Base-by-base conservation (phyloP, 768 basidiomycete genomes). In the Termitomyces sp. region DNA sequence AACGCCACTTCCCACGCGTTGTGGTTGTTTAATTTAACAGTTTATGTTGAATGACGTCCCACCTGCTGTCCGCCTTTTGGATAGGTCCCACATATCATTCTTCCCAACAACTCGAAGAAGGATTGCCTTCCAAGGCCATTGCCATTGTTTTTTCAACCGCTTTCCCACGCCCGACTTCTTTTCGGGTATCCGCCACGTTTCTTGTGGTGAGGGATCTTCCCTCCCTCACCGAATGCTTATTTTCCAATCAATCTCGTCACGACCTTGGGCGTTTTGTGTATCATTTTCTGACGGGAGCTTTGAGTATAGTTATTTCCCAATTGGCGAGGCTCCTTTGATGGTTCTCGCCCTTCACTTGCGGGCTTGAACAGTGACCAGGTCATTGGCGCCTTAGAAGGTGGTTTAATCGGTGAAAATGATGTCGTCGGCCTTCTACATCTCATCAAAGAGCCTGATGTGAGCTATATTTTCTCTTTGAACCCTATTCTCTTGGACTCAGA, bases 321-420 rank as follows among this genome's bases (percentile, higher is more conserved):
- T 10, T 94, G 91, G 91, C 80, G 80, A 58, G 91, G 91, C 6
- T 73, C 74, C 15, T 94, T 92, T 67, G 81, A 85, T 56, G 84
- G 86, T 38, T 77, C 80, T 30, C 75, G 78, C 0, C 89, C 90
- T 30, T 86, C 86, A 3, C 77, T 91, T 38, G 78, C 80, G 35
- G 84, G 87, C 15, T 69, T 89, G 42, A 78, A 78, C 53, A 78
- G 78, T 42, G 81, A 83, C 48, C 76, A 74, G 30, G 74, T 88
- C 12, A 80, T 84, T 46, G 70, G 73, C n/a, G 79, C 84, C 1
- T 67, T 90, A 41, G 83, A 85, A 63, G 75, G 79, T 31, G 85
- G 87, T 9, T 67, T 94, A 12, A 73, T 92, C 61, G 81, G 84
- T 1, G 84, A 87, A 53, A 69, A 68, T 15, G 91, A 93, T 61